A percentile compares a stretch with the other conserved stretches of the same genome.
These are phyloP conservation scores for Coniferiporia sulphurascens DNA, from an alignment of 1,284 basidiomycete genomes.

Conservation along the genomic window DNA sequence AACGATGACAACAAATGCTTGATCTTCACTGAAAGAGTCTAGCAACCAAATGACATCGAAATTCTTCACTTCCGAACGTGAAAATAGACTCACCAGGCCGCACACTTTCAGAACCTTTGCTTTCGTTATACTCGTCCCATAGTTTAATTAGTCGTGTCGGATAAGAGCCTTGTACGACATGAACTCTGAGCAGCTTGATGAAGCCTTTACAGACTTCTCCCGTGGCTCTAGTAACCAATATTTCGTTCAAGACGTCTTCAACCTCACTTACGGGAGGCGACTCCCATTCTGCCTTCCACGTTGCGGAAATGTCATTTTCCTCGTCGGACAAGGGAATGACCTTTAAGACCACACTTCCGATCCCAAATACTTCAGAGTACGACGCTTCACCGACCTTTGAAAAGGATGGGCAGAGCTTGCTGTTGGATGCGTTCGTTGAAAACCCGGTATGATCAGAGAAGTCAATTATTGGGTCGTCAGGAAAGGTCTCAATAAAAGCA, in stretches of 20 bases:
- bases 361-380: conserved; percentile 95
- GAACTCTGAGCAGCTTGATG: conserved; percentile 70
- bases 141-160: conserved; percentile 71
- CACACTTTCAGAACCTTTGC: conserved; percentile 76
- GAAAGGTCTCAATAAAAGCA: conserved; percentile 73
- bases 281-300: conserved; percentile 34
- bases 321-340: conserved; percentile 73
- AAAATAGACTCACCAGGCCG: conserved; percentile 63
- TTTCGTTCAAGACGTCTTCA: conserved; percentile 80
- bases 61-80: neutral
- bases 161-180: conserved; percentile 83
- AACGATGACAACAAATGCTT: conserved; percentile 85
- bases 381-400: conserved; percentile 94
- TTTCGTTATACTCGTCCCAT: conserved; percentile 81
- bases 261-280: conserved; percentile 65
- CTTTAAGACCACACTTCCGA: conserved; percentile 83
- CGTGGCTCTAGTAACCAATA: conserved; percentile 80
- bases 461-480: conserved; percentile 41
- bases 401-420: conserved; percentile 34
- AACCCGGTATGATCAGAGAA: conserved; percentile 41
- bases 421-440: conserved; percentile 23
- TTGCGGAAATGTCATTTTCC: conserved; percentile 17
- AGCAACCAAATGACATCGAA: neutral
- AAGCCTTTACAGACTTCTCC: conserved; percentile 71
- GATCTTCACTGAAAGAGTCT: conserved; percentile 67